Conservation (phyloP, 306 rosid species). For the Purshia tridentata region DNA sequence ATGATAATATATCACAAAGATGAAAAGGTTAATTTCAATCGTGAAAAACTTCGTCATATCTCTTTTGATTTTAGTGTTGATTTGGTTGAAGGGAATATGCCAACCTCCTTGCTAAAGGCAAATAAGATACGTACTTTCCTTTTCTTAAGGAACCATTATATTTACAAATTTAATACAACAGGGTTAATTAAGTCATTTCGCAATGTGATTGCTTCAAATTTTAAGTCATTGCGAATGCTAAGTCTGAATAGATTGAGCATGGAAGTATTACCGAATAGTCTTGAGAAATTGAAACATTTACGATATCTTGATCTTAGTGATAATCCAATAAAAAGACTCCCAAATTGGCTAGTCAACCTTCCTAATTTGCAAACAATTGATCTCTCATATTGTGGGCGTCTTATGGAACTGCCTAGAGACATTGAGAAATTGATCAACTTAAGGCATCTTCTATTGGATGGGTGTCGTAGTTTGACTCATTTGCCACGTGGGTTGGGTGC, state of each 20-base stretch:
- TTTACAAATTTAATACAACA: no score
- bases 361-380: slow-evolving; percentile 10
- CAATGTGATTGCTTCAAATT: neutral
- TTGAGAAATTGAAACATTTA: slow-evolving; percentile 6
- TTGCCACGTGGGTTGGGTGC: slow-evolving; percentile 4
- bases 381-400: accelerated
- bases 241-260: neutral
- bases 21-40: neutral
- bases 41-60: slow-evolving; percentile 7
- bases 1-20: no score
- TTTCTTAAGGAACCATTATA: no score
- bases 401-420: neutral
- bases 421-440: slow-evolving; percentile 1
- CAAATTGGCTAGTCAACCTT: slow-evolving; percentile 15
- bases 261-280: neutral
- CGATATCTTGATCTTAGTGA: slow-evolving; percentile 17
- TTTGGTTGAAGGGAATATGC: neutral
- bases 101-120: neutral
- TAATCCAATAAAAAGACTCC: neutral
- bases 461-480: accelerated
- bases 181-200: no score
- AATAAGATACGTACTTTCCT: slow-evolving; percentile 25
- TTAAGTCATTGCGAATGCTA: slow-evolving; percentile 24
- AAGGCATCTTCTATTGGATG: slow-evolving; percentile 6
- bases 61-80: neutral